Percentiles rank a stretch among this genome's conserved stretches.
phyloP scores from a whole-genome alignment of 805 yeast genomes.

The Myxozyma mucilagina region DNA sequence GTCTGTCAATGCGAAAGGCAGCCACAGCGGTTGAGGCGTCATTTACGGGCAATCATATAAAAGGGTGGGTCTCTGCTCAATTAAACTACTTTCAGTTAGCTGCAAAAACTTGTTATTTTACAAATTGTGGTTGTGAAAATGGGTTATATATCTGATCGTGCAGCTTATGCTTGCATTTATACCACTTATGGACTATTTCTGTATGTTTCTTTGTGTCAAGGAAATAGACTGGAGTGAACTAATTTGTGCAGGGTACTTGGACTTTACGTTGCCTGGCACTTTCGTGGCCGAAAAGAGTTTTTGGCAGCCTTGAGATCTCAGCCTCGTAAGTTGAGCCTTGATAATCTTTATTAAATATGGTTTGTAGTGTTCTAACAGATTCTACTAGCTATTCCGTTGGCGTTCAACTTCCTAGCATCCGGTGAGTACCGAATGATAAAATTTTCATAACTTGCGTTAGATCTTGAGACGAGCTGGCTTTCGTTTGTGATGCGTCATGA shows the following conservation, averaged over 20 bases:
- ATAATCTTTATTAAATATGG: not conserved
- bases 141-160: conserved; percentile 46
- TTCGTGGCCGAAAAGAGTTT: conserved; percentile 52
- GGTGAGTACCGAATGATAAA: conserved; percentile 53
- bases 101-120: not conserved
- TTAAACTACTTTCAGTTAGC: not conserved
- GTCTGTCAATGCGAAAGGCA: not conserved
- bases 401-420: conserved; percentile 86
- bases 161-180: conserved; percentile 66
- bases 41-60: too few relatives aligned
- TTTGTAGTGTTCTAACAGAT: not conserved
- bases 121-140: not conserved
- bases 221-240: not conserved
- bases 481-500: not conserved
- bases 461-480: not conserved
- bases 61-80: too few relatives aligned
- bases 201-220: conserved; percentile 18
- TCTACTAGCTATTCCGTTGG: conserved; percentile 57
- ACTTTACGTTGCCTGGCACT: conserved; percentile 59
- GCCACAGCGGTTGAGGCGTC: not conserved
- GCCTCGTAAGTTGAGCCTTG: conserved; percentile 46
- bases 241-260: conserved; percentile 46
- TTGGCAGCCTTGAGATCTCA: conserved; percentile 80
- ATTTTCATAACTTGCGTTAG: not conserved
- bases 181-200: conserved; percentile 58